A percentile compares a stretch with the other conserved stretches of the same genome.
Conservation (phyloP, 2,329 filamentous ascomycete genomes). For the Fusarium chlamydosporum region DNA sequence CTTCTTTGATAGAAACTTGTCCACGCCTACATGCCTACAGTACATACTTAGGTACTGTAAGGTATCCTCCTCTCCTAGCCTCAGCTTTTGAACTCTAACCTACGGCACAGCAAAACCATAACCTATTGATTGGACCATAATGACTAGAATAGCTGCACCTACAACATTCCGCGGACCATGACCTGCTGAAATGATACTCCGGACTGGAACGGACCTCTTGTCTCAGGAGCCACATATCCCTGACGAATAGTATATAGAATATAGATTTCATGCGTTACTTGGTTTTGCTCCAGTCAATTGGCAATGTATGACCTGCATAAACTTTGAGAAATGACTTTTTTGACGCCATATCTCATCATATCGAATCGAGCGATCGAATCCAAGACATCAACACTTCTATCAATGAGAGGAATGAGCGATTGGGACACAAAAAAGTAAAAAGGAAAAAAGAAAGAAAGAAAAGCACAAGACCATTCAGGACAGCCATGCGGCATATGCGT, state of each 20-base stretch:
- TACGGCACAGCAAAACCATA: conserved; percentile 28
- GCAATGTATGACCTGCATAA: conserved; percentile 16
- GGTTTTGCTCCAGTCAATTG: neutral
- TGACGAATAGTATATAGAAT: neutral
- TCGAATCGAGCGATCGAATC: conserved; percentile 12
- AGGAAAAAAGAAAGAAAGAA: conserved; percentile 13
- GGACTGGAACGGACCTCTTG: conserved; percentile 12
- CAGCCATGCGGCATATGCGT: conserved; percentile 24
- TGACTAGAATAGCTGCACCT: conserved; percentile 1
- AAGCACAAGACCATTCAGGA: neutral
- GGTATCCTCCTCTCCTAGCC: neutral
- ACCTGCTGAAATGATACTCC: conserved; percentile 18
- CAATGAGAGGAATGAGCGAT: neutral
- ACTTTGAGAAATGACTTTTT: conserved; percentile 6
- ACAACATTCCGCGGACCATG: conserved; percentile 4
- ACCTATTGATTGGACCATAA: conserved; percentile 20
- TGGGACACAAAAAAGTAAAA: neutral
- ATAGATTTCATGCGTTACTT: conserved; percentile 3
- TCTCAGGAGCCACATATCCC: conserved; percentile 19
- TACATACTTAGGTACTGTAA: no score
- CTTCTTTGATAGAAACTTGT: conserved; percentile 1
- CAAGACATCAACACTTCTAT: conserved; percentile 22
- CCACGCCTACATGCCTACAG: neutral
- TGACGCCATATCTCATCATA: neutral
- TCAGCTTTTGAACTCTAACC: conserved; percentile 26